phyloP scores from a whole-genome alignment of 139 green algal genomes.

The Pseudopediastrum boryanum region DNA sequence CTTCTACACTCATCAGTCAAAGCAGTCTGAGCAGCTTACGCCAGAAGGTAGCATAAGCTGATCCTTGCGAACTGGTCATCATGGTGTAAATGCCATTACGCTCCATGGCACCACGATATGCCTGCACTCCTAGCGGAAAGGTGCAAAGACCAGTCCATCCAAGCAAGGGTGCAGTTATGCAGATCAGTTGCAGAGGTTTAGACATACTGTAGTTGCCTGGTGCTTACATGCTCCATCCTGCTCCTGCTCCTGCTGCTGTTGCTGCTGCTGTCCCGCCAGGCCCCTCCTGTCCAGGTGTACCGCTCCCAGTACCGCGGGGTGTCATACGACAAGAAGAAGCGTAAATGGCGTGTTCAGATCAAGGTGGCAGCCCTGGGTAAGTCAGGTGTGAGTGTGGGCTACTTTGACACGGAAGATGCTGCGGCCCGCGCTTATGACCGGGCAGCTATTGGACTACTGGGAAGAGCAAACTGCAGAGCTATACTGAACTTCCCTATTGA shows the following conservation, averaged over 20 bases:
- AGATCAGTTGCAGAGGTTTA: background rate
- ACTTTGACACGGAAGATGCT: slow-evolving; percentile 78
- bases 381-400: slow-evolving; percentile 57
- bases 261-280: slow-evolving; percentile 7
- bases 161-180: background rate
- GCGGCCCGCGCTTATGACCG: slow-evolving; percentile 77
- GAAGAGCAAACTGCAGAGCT: slow-evolving; percentile 54
- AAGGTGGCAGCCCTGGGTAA: slow-evolving; percentile 74
- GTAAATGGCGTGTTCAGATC: slow-evolving; percentile 82
- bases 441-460: slow-evolving; percentile 76
- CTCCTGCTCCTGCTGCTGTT: slow-evolving; percentile 6
- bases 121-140: background rate
- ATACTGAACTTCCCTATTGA: slow-evolving; percentile 58
- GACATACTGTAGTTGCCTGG: background rate
- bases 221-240: background rate
- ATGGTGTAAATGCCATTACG: no score
- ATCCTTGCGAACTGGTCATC: no score
- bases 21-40: no score
- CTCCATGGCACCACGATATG: slow-evolving; percentile 3
- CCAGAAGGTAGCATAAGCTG: no score
- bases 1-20: no score
- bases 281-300: slow-evolving; percentile 13
- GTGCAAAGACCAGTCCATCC: background rate
- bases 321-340: slow-evolving; percentile 80
- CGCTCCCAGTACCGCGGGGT: slow-evolving; percentile 68